These are phyloP conservation scores for Dunaliella sp. DNA, from an alignment of 139 green algal genomes.

Conservation along the genomic window DNA sequence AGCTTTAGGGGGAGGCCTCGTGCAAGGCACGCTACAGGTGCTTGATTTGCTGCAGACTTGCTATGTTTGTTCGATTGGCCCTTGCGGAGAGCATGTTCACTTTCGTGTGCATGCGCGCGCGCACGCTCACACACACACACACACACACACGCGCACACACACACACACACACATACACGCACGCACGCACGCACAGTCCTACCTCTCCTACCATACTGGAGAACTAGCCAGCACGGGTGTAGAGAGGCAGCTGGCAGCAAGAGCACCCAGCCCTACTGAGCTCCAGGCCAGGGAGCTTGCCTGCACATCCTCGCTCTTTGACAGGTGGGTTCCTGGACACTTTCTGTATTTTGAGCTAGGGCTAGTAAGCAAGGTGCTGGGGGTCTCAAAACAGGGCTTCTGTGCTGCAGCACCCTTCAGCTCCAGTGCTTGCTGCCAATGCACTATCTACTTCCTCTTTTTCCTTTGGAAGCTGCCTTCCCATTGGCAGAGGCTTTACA, in stretches of 20 bases:
- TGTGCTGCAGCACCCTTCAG: too few relatives aligned
- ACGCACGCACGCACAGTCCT: not conserved
- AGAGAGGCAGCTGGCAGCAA: not conserved
- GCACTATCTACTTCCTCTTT: too few relatives aligned
- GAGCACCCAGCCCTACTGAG: not conserved
- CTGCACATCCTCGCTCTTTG: not conserved
- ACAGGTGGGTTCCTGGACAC: too few relatives aligned
- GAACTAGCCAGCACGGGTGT: not conserved
- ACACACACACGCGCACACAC: not conserved
- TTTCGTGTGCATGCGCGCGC: not conserved
- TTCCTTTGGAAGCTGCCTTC: too few relatives aligned
- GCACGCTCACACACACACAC: not conserved
- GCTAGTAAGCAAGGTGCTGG: too few relatives aligned
- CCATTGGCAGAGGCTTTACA: too few relatives aligned
- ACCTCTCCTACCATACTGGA: not conserved
- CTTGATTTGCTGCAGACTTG: too few relatives aligned
- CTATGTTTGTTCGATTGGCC: too few relatives aligned
- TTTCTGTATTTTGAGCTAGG: too few relatives aligned
- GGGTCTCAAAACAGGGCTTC: too few relatives aligned
- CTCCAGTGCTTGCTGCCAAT: too few relatives aligned
- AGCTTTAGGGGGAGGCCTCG: not conserved
- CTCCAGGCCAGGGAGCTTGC: not conserved
- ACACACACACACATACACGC: not conserved
- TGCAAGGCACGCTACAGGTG: not conserved
- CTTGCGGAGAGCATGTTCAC: too few relatives aligned